Conservation (phyloP, 2,329 filamentous ascomycete genomes). For the Trichoderma polysporum region DNA sequence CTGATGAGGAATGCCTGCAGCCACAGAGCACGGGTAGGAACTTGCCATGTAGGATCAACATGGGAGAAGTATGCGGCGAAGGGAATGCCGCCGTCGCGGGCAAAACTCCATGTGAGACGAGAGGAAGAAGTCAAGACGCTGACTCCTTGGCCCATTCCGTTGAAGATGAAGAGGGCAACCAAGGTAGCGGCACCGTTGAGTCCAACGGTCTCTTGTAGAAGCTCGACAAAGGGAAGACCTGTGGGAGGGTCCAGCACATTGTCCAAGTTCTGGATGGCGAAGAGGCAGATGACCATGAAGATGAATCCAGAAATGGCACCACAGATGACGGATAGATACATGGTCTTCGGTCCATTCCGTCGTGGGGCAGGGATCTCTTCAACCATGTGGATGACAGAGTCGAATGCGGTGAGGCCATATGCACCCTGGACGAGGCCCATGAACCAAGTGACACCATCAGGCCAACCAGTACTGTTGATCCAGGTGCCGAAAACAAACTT, state of each 20-base stretch:
- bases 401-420: conserved; percentile 56
- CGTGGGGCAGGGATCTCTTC: conserved; percentile 56
- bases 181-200: conserved; percentile 44
- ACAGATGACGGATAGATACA: conserved; percentile 52
- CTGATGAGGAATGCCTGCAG: conserved; percentile 46
- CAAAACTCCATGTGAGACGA: conserved; percentile 54
- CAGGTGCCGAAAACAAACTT: conserved; percentile 54
- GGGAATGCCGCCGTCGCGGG: conserved; percentile 51
- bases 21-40: conserved; percentile 53
- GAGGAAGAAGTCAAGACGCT: conserved; percentile 52
- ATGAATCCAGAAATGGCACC: conserved; percentile 50
- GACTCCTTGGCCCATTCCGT: conserved; percentile 54
- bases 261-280: conserved; percentile 49
- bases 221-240: conserved; percentile 50
- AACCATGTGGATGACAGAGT: conserved; percentile 58
- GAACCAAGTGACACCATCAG: conserved; percentile 57
- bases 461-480: conserved; percentile 49
- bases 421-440: conserved; percentile 56
- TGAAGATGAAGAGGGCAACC: conserved; percentile 54
- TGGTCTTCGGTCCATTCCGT: conserved; percentile 50
- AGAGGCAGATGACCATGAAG: conserved; percentile 53
- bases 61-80: conserved; percentile 46
- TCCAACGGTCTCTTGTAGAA: conserved; percentile 40
- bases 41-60: conserved; percentile 49
- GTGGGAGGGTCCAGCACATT: conserved; percentile 40